Conservation (phyloP, 306 rosid species). For the Acacia acuminata region DNA sequence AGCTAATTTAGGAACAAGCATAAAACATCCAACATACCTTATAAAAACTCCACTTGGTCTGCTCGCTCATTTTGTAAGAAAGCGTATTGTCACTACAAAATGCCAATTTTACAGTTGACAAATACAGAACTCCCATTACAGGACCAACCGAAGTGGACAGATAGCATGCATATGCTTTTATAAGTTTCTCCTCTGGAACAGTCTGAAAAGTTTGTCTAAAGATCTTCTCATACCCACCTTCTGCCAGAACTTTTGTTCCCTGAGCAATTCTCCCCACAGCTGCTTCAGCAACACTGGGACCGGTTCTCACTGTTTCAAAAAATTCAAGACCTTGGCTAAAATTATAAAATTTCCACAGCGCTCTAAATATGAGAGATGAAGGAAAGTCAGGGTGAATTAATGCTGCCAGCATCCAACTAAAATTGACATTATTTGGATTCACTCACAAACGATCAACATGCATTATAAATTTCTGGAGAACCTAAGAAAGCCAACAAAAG, state of each 20-base stretch:
- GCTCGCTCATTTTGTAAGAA: constrained; percentile 68
- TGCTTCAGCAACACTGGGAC: constrained; percentile 95
- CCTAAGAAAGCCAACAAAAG: not conserved
- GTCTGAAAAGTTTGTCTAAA: constrained; percentile 83
- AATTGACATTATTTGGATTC: not conserved
- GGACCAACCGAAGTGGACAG: constrained; percentile 99
- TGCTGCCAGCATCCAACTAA: not conserved
- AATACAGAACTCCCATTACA: constrained; percentile 81
- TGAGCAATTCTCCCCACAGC: constrained; percentile 98
- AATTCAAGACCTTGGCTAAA: not conserved
- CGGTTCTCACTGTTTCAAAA: constrained; percentile 74
- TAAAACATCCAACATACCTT: constrained; percentile 54
- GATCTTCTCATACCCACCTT: constrained; percentile 97
- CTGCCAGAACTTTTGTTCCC: constrained; percentile 92
- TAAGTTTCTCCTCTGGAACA: constrained; percentile 78
- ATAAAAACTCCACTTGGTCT: constrained; percentile 85
- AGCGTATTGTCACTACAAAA: constrained; percentile 94
- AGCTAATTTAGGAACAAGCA: not conserved
- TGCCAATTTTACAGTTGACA: constrained; percentile 88
- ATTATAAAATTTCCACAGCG: not conserved
- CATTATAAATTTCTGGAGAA: not conserved
- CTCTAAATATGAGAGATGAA: not conserved
- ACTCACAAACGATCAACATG: not conserved
- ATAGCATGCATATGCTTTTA: constrained; percentile 84
- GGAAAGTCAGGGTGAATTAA: not conserved